Evolutionary conservation across 1,139 yeast genomes (phyloP).

Genomic region (Geotrichum cucujoidarum): DNA sequence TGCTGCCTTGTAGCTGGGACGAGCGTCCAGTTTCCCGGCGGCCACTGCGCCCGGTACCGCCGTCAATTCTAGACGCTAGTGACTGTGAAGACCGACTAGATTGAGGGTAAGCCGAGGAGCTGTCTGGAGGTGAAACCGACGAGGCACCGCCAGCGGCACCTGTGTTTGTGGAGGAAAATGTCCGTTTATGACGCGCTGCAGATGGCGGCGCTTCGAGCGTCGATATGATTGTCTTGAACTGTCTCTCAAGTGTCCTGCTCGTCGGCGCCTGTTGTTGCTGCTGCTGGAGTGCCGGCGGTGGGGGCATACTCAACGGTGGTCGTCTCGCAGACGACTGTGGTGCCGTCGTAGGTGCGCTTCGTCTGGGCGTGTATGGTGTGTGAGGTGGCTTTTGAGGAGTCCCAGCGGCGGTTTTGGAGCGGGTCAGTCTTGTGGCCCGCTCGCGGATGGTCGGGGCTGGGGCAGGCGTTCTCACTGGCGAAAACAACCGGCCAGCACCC

Average conservation of each 20-base stretch:
- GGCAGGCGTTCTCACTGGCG: slow-evolving; percentile 8
- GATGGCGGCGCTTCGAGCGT: not conserved
- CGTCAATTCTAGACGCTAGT: not conserved
- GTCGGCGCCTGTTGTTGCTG: not conserved
- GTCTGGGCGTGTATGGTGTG: not conserved
- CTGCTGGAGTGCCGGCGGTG: not conserved
- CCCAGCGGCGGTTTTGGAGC: too few relatives aligned
- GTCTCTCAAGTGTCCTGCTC: slow-evolving; percentile 1
- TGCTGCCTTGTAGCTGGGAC: not conserved
- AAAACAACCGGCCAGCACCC: not conserved
- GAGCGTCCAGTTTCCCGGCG: not conserved
- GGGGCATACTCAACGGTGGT: not conserved
- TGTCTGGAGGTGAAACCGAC: not conserved
- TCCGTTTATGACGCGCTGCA: slow-evolving; percentile 5
- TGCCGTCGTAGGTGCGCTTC: not conserved
- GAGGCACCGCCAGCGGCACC: not conserved
- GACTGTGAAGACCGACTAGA: not conserved
- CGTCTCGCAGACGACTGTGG: not conserved
- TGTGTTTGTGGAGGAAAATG: slow-evolving; percentile 1
- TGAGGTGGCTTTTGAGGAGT: too few relatives aligned
- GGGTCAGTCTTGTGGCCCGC: slow-evolving; percentile 1
- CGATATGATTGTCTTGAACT: slow-evolving; percentile 2
- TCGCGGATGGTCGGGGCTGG: slow-evolving; percentile 9
- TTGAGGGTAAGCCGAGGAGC: not conserved
- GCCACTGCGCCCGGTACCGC: not conserved